Base-by-base conservation (phyloP, 2,329 filamentous ascomycete species). In the Alternaria dauci region DNA sequence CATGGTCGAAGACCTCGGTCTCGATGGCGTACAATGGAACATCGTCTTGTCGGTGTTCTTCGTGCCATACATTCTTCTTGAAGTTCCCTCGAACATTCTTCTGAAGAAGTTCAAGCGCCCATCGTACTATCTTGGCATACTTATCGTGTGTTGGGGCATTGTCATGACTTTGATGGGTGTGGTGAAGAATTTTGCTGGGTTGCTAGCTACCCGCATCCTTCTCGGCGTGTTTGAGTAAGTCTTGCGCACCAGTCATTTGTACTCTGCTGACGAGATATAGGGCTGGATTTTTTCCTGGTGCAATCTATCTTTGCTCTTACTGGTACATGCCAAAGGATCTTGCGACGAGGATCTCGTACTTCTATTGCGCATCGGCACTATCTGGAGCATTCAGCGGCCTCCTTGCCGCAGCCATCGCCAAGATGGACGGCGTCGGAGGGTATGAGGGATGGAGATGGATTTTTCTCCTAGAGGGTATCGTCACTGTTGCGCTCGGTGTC, bases 41-140 rank as follows among this genome's bases (percentile, higher is more conserved):
- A 87, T 86, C 1, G 87, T 85, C 43, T 77, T 88, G 26, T 85
- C 84, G 5, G 88, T 90, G 52, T 79, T 89, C 52, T 89, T 89
- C 72, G 81, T 82, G 26, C 79, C 84, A 30, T 71, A 71, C 63
- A 54, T 79, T 60, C 62, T 71, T 59, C 62, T 70, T 12, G 70
- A 76, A 46, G 64, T 83, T 3, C 81, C 81, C 0, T 79, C 76
- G 2, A 83, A 82, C 62, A 79, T 82, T 70, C 66, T 82, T 69
- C 8, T 42, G 20, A 23, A 41, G n/a, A 20, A n/a, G 38, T 41
- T 41, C 38, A n/a, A n/a, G 8, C 38, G 38, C 23, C 18, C 38
- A 23, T 41, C 18, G 9, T 41, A 41, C 18, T 41, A 41, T 12
- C 38, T 41, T 14, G 38, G 38, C 38, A 20, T 41, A 18, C n/a